phyloP scores from a whole-genome alignment of 2,329 filamentous ascomycete genomes.

The Stromatinia cepivora region DNA sequence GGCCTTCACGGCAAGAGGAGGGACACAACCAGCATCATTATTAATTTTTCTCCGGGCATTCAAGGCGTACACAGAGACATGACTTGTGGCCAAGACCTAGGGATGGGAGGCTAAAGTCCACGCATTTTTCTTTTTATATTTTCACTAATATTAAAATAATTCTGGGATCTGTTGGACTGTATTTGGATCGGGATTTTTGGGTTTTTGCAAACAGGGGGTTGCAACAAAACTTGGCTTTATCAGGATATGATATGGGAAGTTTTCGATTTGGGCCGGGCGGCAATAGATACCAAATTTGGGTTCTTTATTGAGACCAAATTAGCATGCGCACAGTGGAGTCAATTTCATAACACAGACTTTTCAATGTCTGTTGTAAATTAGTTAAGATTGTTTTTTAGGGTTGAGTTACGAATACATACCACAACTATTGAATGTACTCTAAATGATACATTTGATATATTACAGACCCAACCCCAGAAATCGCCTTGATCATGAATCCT shows the following conservation, averaged over 20 bases:
- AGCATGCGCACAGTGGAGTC: neutral
- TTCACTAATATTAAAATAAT: neutral
- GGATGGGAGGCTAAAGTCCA: no score
- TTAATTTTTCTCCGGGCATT: neutral
- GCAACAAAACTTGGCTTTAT: neutral
- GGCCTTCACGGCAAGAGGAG: conserved; percentile 2
- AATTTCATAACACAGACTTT: conserved; percentile 4
- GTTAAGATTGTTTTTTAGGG: neutral
- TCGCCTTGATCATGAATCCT: neutral
- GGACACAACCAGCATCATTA: neutral
- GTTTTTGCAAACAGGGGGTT: neutral
- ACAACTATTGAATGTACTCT: neutral
- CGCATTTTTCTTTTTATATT: neutral
- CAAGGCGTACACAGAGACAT: neutral
- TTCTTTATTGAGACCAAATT: neutral
- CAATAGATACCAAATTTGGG: conserved; percentile 10
- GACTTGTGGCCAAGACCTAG: neutral
- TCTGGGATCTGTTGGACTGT: neutral
- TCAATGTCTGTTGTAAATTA: neutral
- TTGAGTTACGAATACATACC: neutral
- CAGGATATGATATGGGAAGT: neutral
- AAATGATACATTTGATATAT: neutral
- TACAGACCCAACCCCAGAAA: neutral
- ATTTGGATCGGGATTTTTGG: neutral
- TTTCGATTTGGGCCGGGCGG: conserved; percentile 2